These are phyloP conservation scores for Castanea crenata DNA, from an alignment of 306 rosid genomes.

Conservation along the genomic window DNA sequence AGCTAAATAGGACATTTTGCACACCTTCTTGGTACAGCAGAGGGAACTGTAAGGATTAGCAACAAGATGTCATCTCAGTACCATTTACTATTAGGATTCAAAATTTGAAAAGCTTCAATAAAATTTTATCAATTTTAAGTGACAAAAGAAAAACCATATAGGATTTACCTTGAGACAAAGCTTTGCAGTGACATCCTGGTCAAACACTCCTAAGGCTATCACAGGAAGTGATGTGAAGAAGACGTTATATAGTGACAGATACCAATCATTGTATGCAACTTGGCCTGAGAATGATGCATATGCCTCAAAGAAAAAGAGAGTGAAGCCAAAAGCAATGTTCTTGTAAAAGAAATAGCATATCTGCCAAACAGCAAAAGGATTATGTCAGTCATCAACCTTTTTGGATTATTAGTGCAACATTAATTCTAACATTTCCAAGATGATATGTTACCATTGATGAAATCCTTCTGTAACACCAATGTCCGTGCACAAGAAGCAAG, in stretches of 20 bases:
- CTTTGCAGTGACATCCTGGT: constrained; percentile 83
- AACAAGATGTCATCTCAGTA: neutral
- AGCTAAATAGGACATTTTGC: constrained; percentile 83
- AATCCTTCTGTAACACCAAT: constrained; percentile 99
- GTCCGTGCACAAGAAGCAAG: constrained; percentile 95
- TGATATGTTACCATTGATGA: constrained; percentile 73
- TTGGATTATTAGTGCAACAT: neutral
- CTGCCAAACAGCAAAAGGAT: constrained; percentile 44
- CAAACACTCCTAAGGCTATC: constrained; percentile 92
- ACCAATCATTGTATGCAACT: constrained; percentile 89
- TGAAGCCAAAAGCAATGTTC: constrained; percentile 86
- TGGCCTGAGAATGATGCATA: constrained; percentile 92
- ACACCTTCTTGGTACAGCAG: constrained; percentile 92
- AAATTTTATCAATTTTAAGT: neutral
- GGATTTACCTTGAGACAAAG: constrained; percentile 74
- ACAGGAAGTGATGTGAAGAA: constrained; percentile 99
- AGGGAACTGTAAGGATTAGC: constrained; percentile 63
- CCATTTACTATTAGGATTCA: neutral
- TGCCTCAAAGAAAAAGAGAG: constrained; percentile 74
- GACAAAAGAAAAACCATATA: neutral
- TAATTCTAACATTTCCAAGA: constrained; percentile 5
- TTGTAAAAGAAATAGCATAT: constrained; percentile 98
- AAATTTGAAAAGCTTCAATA: neutral
- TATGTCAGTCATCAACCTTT: constrained; percentile 18
- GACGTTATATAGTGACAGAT: constrained; percentile 74